A percentile compares a stretch with the other conserved stretches of the same genome.
These are phyloP conservation scores for Dryas integrifolia DNA, from an alignment of 331 rosid genomes.

Conservation along the genomic window DNA sequence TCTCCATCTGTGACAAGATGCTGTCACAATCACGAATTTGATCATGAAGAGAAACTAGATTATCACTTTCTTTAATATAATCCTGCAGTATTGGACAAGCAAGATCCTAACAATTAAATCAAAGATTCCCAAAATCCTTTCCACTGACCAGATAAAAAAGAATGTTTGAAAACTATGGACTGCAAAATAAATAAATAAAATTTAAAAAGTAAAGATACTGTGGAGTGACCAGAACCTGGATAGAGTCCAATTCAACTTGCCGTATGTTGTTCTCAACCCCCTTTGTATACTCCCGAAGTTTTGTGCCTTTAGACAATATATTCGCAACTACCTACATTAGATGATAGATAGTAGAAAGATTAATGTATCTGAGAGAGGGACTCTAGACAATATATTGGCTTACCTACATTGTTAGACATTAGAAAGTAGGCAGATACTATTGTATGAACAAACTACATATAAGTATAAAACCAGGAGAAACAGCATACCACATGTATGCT, in stretches of 20 bases:
- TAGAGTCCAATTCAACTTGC: slow-evolving; percentile 91
- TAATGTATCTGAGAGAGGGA: not conserved
- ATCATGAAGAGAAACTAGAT: slow-evolving; percentile 92
- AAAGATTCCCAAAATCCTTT: not conserved
- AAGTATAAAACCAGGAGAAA: not conserved
- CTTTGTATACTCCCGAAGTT: slow-evolving; percentile 81
- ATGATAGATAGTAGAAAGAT: slow-evolving; percentile 7
- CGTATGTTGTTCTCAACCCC: slow-evolving; percentile 91
- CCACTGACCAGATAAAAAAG: not conserved
- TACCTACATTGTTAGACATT: not conserved
- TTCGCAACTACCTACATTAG: slow-evolving; percentile 70
- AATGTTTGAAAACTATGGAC: not conserved
- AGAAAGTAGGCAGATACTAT: not conserved
- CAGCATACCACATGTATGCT: not conserved
- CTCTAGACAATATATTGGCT: not conserved
- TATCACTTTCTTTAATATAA: slow-evolving; percentile 88
- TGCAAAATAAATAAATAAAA: not conserved
- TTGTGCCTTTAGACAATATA: slow-evolving; percentile 82
- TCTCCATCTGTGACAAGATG: slow-evolving; percentile 96
- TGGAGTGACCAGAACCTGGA: slow-evolving; percentile 60
- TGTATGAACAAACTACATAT: not conserved
- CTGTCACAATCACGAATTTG: slow-evolving; percentile 93
- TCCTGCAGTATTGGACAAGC: slow-evolving; percentile 55
- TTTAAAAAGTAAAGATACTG: not conserved
- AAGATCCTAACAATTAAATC: not conserved